Conservation (phyloP, 2,329 filamentous ascomycete species). For the Xylariaceae sp. region DNA sequence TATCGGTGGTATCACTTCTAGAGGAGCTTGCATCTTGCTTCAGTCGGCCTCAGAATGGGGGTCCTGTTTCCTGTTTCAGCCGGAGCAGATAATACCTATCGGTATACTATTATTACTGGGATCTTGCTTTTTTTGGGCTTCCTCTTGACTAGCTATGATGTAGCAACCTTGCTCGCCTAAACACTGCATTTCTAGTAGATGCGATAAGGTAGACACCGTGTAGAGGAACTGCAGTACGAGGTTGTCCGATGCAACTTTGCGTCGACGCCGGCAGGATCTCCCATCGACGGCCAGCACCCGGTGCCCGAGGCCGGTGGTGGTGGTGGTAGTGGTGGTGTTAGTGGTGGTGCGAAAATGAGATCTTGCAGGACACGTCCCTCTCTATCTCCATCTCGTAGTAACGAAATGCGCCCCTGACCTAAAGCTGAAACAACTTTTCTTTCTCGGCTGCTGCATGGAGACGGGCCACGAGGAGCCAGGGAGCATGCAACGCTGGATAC, state of each 20-base stretch:
- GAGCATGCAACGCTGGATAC: background rate
- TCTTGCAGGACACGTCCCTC: background rate
- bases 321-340: no score
- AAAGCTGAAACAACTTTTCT: slow-evolving; percentile 23
- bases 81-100: no score
- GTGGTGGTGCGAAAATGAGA: slow-evolving; percentile 1
- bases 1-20: background rate
- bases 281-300: slow-evolving; percentile 10
- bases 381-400: background rate
- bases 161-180: slow-evolving; percentile 11
- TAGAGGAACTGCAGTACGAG: slow-evolving; percentile 3
- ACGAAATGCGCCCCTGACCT: slow-evolving; percentile 15
- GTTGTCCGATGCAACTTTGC: background rate
- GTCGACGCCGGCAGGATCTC: slow-evolving; percentile 7
- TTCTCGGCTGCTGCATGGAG: slow-evolving; percentile 11
- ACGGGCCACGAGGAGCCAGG: background rate
- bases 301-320: background rate
- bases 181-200: slow-evolving; percentile 4
- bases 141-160: background rate
- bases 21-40: background rate
- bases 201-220: background rate
- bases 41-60: background rate
- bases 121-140: no score
- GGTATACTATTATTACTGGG: no score
- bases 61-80: no score